Evolutionary conservation across 1,284 basidiomycete species (phyloP).

Genomic region (Anthracocystis walkeri): DNA sequence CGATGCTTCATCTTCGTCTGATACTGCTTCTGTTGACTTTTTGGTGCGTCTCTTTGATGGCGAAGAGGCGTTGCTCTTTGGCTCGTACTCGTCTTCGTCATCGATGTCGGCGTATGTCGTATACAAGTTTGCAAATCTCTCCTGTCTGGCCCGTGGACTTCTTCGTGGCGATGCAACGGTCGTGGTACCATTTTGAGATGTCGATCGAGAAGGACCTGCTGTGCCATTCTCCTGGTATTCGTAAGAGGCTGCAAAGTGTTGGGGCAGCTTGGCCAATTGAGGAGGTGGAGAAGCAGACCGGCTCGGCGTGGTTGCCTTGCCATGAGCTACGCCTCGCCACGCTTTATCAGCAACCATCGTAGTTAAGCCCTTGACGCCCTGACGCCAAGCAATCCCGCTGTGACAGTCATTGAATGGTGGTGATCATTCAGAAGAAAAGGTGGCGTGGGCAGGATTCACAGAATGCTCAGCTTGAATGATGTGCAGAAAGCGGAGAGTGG

Average conservation of each 20-base stretch:
- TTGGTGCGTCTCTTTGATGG: conserved; percentile 1
- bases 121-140: conserved; percentile 2
- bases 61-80: neutral
- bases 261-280: conserved; percentile 8
- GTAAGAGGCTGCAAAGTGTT: conserved; percentile 26
- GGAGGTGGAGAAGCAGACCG: conserved; percentile 2
- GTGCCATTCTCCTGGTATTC: conserved; percentile 6
- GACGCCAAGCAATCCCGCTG: neutral
- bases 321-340: neutral
- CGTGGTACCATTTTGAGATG: neutral
- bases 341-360: too few species aligned
- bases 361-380: neutral
- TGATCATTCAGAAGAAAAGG: too few species aligned
- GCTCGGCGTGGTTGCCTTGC: neutral
- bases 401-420: neutral
- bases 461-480: too few species aligned
- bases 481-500: conserved; percentile 9
- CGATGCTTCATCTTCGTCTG: neutral
- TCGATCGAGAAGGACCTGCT: conserved; percentile 3
- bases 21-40: neutral
- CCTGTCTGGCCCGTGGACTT: conserved; percentile 18
- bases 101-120: neutral
- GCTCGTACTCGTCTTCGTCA: conserved; percentile 5
- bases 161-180: conserved; percentile 1
- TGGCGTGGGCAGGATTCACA: neutral